These are phyloP conservation scores for Mycena rosella DNA, from an alignment of 768 basidiomycete species.

Conservation along the genomic window DNA sequence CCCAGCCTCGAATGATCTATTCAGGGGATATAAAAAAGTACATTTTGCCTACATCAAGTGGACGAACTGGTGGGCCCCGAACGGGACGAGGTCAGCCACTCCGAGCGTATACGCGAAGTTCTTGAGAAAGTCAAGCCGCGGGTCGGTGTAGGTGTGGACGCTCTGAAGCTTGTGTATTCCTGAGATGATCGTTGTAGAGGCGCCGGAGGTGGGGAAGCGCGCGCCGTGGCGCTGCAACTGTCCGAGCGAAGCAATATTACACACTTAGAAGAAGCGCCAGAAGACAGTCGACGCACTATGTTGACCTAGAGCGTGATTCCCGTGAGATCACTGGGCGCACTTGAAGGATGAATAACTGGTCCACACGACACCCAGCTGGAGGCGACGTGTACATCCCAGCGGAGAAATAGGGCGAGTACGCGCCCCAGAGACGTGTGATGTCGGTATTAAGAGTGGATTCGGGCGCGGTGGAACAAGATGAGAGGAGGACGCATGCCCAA, in stretches of 20 bases:
- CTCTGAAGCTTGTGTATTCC: constrained; percentile 68
- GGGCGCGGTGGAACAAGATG: neutral
- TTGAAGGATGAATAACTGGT: constrained; percentile 55
- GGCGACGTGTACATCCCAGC: constrained; percentile 58
- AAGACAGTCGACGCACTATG: constrained; percentile 57
- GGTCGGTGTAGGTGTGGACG: constrained; percentile 58
- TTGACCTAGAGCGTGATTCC: constrained; percentile 69
- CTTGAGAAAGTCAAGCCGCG: constrained; percentile 65
- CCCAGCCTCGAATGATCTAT: constrained; percentile 53
- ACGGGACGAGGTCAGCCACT: constrained; percentile 67
- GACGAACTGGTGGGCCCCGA: constrained; percentile 74
- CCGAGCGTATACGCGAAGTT: constrained; percentile 73
- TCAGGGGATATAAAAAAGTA: no score
- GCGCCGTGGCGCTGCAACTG: constrained; percentile 88
- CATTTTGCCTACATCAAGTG: no score
- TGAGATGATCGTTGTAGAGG: constrained; percentile 54
- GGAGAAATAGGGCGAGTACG: constrained; percentile 72
- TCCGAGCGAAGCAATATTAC: neutral
- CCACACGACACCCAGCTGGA: constrained; percentile 62
- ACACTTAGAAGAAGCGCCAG: neutral
- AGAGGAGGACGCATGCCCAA: neutral
- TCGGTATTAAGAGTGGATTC: neutral
- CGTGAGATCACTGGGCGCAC: neutral
- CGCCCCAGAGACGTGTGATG: constrained; percentile 60
- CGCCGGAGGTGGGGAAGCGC: constrained; percentile 74